phyloP scores from a whole-genome alignment of 306 rosid species.

The Malus orientalis region DNA sequence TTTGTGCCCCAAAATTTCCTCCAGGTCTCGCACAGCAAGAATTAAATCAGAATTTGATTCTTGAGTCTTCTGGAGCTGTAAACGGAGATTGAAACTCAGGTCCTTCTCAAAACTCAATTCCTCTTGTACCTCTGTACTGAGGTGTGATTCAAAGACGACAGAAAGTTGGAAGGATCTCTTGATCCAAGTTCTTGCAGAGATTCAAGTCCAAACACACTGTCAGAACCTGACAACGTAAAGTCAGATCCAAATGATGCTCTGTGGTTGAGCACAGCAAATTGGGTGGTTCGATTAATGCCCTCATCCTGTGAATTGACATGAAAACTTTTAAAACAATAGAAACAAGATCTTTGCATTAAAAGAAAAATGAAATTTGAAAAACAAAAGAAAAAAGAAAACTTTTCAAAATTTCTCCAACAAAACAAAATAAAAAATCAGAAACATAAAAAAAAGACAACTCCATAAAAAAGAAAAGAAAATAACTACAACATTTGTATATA shows the following conservation, averaged over 20 bases:
- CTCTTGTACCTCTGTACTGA: background rate
- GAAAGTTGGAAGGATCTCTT: slow-evolving; percentile 35
- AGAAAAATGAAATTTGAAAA: background rate
- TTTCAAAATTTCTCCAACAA: slow-evolving; percentile 21
- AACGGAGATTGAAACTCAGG: slow-evolving; percentile 53
- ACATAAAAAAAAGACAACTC: background rate
- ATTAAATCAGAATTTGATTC: slow-evolving; percentile 78
- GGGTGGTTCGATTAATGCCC: slow-evolving; percentile 28
- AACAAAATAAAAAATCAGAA: slow-evolving; percentile 1
- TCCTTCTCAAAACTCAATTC: slow-evolving; percentile 76
- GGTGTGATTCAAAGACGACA: slow-evolving; percentile 27
- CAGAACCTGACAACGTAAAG: slow-evolving; percentile 81
- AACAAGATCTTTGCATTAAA: background rate
- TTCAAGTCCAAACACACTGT: slow-evolving; percentile 79
- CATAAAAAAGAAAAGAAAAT: slow-evolving; percentile 5
- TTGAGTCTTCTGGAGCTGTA: slow-evolving; percentile 81
- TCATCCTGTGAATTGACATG: slow-evolving; percentile 41
- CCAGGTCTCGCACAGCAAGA: slow-evolving; percentile 77
- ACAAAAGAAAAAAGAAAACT: background rate
- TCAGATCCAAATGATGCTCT: slow-evolving; percentile 84
- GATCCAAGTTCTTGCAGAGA: slow-evolving; percentile 51
- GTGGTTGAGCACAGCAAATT: slow-evolving; percentile 37
- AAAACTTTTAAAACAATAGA: background rate
- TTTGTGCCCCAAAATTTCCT: slow-evolving; percentile 75
- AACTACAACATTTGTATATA: slow-evolving; percentile 16